These are phyloP conservation scores for Dendrocalamus latiflorus DNA, from an alignment of 202 grass and related monocot species.

Conservation along the genomic window DNA sequence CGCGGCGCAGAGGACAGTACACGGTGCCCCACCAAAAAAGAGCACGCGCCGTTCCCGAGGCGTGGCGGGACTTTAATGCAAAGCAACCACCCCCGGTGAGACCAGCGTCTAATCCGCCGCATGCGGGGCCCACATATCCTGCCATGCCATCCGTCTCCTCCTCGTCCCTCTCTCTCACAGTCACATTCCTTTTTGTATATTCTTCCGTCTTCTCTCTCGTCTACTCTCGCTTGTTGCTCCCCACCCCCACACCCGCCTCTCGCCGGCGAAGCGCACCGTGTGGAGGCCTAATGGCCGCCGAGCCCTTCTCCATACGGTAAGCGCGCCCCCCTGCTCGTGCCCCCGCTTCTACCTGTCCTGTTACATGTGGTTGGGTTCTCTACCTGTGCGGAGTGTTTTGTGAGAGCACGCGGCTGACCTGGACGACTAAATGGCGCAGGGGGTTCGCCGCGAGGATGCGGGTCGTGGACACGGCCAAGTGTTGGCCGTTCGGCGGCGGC, in stretches of 20 bases:
- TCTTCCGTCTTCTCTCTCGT: neutral
- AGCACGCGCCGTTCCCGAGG: slow-evolving; percentile 20
- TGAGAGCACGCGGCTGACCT: neutral
- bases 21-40: neutral
- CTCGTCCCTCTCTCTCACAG: neutral
- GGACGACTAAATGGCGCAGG: slow-evolving; percentile 25
- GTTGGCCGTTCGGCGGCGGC: slow-evolving; percentile 38
- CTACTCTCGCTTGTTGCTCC: neutral
- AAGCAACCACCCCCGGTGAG: neutral
- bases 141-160: neutral
- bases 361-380: neutral
- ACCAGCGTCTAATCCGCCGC: slow-evolving; percentile 24
- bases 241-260: neutral
- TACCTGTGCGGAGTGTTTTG: neutral
- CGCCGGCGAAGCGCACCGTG: neutral
- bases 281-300: slow-evolving; percentile 18
- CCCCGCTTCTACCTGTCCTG: neutral
- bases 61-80: neutral
- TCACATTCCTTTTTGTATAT: neutral
- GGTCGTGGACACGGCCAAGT: slow-evolving; percentile 34
- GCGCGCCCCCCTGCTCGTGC: neutral
- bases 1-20: neutral
- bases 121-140: neutral
- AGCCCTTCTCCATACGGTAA: slow-evolving; percentile 67
- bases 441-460: slow-evolving; percentile 47